A percentile compares a stretch with the other conserved stretches of the same genome.
These are phyloP conservation scores for Malassezia japonica DNA, from an alignment of 1,284 basidiomycete genomes.

Conservation along the genomic window DNA sequence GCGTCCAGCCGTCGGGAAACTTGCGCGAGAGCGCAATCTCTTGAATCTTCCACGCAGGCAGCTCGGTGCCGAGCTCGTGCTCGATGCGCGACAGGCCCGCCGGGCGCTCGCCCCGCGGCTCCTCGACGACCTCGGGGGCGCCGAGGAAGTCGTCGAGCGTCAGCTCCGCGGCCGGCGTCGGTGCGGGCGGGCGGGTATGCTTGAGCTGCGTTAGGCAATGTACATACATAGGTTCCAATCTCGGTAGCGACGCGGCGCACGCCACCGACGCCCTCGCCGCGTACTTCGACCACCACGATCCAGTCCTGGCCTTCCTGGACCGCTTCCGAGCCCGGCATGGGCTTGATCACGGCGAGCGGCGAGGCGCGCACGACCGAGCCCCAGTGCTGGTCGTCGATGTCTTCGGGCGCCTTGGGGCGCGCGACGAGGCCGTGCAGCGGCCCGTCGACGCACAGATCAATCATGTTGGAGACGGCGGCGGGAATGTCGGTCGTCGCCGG, in stretches of 20 bases:
- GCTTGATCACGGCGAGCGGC: slow-evolving; percentile 30
- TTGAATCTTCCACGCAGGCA: slow-evolving; percentile 35
- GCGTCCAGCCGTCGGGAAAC: slow-evolving; percentile 42
- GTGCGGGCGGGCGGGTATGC: slow-evolving; percentile 9
- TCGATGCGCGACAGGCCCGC: slow-evolving; percentile 37
- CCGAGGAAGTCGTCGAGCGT: slow-evolving; percentile 33
- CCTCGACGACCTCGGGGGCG: slow-evolving; percentile 5
- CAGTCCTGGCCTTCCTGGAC: slow-evolving; percentile 26
- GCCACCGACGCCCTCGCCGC: slow-evolving; percentile 26
- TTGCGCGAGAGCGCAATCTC: slow-evolving; percentile 32
- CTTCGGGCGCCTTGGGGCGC: slow-evolving; percentile 9
- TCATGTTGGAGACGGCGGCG: slow-evolving; percentile 20
- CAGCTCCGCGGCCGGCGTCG: not conserved
- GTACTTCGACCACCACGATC: slow-evolving; percentile 41
- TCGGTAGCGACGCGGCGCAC: slow-evolving; percentile 32
- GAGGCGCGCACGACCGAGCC: slow-evolving; percentile 21
- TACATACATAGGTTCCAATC: slow-evolving; percentile 26
- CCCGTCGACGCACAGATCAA: slow-evolving; percentile 23
- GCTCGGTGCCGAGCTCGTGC: slow-evolving; percentile 25
- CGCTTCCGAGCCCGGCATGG: slow-evolving; percentile 18
- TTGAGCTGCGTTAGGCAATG: slow-evolving; percentile 7
- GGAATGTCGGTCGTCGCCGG: slow-evolving; percentile 20
- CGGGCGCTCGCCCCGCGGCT: slow-evolving; percentile 15
- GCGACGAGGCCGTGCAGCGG: slow-evolving; percentile 28
- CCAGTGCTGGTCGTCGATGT: slow-evolving; percentile 16